Evolutionary conservation across 805 yeast genomes (phyloP), one percentile per base, ranked within the genome.

Genomic region (Hanseniaspora jakobsenii): DNA sequence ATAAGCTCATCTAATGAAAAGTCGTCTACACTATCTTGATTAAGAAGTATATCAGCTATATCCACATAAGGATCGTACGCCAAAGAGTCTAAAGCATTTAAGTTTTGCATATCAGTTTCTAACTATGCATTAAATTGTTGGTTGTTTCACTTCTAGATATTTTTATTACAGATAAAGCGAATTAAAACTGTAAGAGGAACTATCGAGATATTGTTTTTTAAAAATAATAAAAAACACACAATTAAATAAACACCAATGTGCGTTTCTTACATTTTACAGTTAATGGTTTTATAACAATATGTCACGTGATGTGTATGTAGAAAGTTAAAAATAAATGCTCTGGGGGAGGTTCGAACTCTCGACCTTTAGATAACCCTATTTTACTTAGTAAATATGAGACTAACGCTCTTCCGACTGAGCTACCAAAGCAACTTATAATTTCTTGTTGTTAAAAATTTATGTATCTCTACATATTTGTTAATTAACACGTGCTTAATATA

Each of bases 11-110:
- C 76, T 19, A 83, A 59, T 16, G 44, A 40, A 26, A 40, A 32
- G 16, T 71, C 72, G 0, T 61, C 58, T 35, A 81, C 59, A 5
- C 73, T 60, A 1, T 69, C 67, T 2, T 81, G 75, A 3, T 69
- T 61, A 4, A 69, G 60, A 38, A 82, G 69, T 37, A 81, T 56
- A 19, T 63, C 60, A 29, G 66, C 62, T 14, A 81, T 62, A 53
- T 77, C 81, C 2, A 55, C 60, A 38, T 66, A 54, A 0, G 83
- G 81, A 50, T 73, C 71, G 52, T 78, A 78, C 27, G 64, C 63
- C 3, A 53, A 47, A 0, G 66, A 58, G 22, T 63, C 66, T 30
- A 69, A 50, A 2, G 36, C 18, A 32, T 32, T 32, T 6, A 44
- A 47, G 32, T 18, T 49, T 14, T n/a, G n/a, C n/a, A n/a, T n/a